These are phyloP conservation scores for Pyrenophora seminiperda DNA, from an alignment of 2,329 filamentous ascomycete species.

Conservation along the genomic window DNA sequence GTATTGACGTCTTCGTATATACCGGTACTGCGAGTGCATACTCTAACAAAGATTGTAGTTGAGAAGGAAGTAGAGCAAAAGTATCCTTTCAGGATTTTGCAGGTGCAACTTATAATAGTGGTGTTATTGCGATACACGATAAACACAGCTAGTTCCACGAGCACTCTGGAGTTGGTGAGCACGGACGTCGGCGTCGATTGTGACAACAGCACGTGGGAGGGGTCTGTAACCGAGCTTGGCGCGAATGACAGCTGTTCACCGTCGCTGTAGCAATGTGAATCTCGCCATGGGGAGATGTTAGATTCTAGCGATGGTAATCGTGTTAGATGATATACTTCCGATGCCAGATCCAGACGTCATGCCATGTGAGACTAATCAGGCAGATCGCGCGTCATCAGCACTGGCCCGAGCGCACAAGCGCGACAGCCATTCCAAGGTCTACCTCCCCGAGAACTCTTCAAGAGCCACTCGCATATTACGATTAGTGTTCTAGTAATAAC, in stretches of 20 bases:
- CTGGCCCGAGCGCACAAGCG: slow-evolving; percentile 14
- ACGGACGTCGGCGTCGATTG: slow-evolving; percentile 7
- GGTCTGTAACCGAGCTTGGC: slow-evolving; percentile 19
- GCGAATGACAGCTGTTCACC: neutral
- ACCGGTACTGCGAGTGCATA: slow-evolving; percentile 31
- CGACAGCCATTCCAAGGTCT: no score
- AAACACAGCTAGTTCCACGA: neutral
- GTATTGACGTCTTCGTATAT: slow-evolving; percentile 29
- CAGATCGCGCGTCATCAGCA: slow-evolving; percentile 19
- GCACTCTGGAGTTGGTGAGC: slow-evolving; percentile 8
- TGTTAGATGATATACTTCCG: neutral
- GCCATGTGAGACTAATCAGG: neutral
- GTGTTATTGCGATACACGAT: slow-evolving; percentile 3
- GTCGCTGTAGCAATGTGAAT: slow-evolving; percentile 1
- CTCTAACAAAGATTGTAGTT: slow-evolving; percentile 21
- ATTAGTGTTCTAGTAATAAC: neutral
- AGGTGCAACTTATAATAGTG: no score
- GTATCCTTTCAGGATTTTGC: neutral
- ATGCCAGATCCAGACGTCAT: slow-evolving; percentile 19
- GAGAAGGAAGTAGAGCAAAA: neutral
- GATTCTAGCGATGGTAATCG: neutral
- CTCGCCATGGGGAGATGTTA: neutral
- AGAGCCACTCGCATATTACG: neutral
- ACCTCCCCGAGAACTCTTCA: no score
- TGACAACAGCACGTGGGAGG: slow-evolving; percentile 4